Evolutionary conservation across 176 grass and related monocot species (phyloP), one percentile per base, ranked within the genome.

Genomic region (Paspalum notatum): DNA sequence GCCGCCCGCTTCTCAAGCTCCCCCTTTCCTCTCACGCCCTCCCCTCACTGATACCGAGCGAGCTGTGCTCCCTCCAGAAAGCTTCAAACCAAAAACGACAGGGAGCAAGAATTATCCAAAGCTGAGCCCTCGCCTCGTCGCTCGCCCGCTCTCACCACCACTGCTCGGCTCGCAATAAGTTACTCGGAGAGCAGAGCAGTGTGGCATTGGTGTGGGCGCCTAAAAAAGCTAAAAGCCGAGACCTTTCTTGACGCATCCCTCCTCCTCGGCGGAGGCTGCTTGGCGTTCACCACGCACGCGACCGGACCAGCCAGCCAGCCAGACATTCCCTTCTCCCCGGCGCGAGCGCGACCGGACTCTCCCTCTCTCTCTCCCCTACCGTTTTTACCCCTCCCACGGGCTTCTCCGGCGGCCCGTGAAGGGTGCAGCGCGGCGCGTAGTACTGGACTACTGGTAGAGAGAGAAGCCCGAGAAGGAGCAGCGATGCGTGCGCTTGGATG

Each of bases 81-180:
- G 82, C 64, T 76, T 85, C 21, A 67, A 90, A 80, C 52, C 21
- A 52, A 80, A 85, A 85, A 77, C 71, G 74, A 71, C 64, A 82
- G 41, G 65, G 49, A 14, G 20, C 77, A 61, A 62, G 66, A 51
- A 53, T 42, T 62, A 42, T 67, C 78, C 71, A 54, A 80, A 66
- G 26, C 47, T 76, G 24, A 75, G 62, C 14, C 7, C 22, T 25
- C 24, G 58, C 24, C 57, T 3, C 10, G 46, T 6, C 68, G 45
- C 71, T 12, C 42, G 14, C 41, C 37, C 47, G 25, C 14, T 52
- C 69, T 38, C 25, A 47, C 5, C 42, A 7, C 61, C 21, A 27
- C 52, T 58, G 79, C 67, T 61, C 0, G 77, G 79, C 67, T 61
- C 0, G 77, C 32, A 64, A 79, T 65, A 66, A 54, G 62, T 80